Percentiles rank a stretch among this genome's conserved stretches.
These are phyloP conservation scores for Albifimbria verrucaria DNA, from an alignment of 2,329 filamentous ascomycete species.

Conservation along the genomic window DNA sequence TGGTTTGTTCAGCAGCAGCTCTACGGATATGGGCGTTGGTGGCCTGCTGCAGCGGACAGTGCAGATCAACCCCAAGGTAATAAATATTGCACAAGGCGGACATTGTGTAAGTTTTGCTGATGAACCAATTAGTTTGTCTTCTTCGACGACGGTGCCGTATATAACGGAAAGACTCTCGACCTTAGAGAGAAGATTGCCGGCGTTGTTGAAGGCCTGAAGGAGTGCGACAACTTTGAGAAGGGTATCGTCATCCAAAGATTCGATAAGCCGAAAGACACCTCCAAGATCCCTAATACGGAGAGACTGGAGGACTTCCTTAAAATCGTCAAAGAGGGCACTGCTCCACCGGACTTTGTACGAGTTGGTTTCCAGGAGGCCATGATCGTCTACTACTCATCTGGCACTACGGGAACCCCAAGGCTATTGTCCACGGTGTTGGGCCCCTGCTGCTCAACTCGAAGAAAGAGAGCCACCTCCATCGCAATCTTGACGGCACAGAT, in stretches of 20 bases:
- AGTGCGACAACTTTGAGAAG: constrained; percentile 57
- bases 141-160: constrained; percentile 75
- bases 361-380: constrained; percentile 72
- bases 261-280: constrained; percentile 55
- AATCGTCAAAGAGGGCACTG: constrained; percentile 17
- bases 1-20: constrained; percentile 70
- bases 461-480: constrained; percentile 59
- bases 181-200: constrained; percentile 70
- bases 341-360: constrained; percentile 48
- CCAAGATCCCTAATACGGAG: constrained; percentile 43
- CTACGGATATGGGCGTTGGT: constrained; percentile 79
- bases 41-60: constrained; percentile 71
- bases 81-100: constrained; percentile 5
- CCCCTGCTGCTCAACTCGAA: constrained; percentile 52
- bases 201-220: constrained; percentile 63
- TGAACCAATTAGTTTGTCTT: constrained; percentile 60
- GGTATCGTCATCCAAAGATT: constrained; percentile 68
- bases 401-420: constrained; percentile 84
- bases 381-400: constrained; percentile 74
- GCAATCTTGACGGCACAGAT: constrained; percentile 33
- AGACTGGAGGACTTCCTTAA: constrained; percentile 43
- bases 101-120: not conserved
- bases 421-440: constrained; percentile 76
- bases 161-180: constrained; percentile 74
- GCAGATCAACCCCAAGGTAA: constrained; percentile 69